These are phyloP conservation scores for Camptophora hylomeconis DNA, from an alignment of 2,329 filamentous ascomycete species.

Conservation along the genomic window DNA sequence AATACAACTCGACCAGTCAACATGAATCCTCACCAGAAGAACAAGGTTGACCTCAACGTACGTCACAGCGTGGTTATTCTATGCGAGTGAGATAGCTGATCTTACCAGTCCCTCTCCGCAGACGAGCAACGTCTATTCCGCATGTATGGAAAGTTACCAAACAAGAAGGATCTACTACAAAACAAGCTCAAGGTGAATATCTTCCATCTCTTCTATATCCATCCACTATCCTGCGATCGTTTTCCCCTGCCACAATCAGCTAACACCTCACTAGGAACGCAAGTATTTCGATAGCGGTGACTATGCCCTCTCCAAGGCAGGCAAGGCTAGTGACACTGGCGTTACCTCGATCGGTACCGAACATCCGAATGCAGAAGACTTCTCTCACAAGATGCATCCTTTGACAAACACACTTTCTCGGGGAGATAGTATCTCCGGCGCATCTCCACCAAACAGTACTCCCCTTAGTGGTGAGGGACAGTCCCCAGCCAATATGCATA, in stretches of 20 bases:
- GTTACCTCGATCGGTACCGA: slow-evolving; percentile 88
- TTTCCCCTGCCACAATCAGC: neutral
- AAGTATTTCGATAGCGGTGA: slow-evolving; percentile 98
- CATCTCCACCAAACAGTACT: slow-evolving; percentile 15
- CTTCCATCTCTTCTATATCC: neutral
- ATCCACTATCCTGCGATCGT: neutral
- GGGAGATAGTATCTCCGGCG: slow-evolving; percentile 23
- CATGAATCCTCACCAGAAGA: slow-evolving; percentile 97
- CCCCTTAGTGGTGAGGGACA: slow-evolving; percentile 9
- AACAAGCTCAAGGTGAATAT: slow-evolving; percentile 74
- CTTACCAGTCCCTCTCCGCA: slow-evolving; percentile 63
- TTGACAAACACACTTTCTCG: slow-evolving; percentile 34
- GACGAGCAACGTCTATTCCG: slow-evolving; percentile 96
- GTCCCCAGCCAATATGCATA: slow-evolving; percentile 23
- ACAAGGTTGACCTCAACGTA: slow-evolving; percentile 88
- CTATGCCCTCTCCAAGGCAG: slow-evolving; percentile 92
- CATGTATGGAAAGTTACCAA: slow-evolving; percentile 94
- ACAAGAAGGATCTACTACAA: slow-evolving; percentile 88
- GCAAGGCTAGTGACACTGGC: slow-evolving; percentile 87
- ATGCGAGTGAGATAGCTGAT: slow-evolving; percentile 1
- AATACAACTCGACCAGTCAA: slow-evolving; percentile 3
- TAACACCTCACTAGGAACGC: slow-evolving; percentile 50
- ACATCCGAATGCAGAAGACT: slow-evolving; percentile 89
- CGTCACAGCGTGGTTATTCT: slow-evolving; percentile 1
- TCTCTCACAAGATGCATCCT: slow-evolving; percentile 73